Conservation (phyloP, 2,329 filamentous ascomycete species). For the Fusarium liriodendri region DNA sequence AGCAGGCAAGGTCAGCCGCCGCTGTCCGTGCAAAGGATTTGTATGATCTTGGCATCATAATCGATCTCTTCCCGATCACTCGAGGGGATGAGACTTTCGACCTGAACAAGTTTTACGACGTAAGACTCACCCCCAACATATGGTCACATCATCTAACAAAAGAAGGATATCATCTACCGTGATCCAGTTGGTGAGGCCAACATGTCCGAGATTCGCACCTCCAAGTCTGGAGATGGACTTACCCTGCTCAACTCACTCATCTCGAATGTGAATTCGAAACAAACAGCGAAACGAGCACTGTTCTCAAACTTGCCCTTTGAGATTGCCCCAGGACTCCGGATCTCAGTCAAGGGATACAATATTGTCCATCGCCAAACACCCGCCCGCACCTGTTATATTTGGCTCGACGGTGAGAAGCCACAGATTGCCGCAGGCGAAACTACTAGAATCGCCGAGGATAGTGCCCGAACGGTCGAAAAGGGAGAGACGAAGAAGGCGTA, state of each 20-base stretch:
- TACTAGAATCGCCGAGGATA: conserved; percentile 81
- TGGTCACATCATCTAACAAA: neutral
- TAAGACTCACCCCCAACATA: conserved; percentile 52
- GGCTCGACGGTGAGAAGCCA: conserved; percentile 84
- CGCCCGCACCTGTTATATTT: conserved; percentile 87
- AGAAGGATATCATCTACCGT: conserved; percentile 89
- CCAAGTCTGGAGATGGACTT: conserved; percentile 79
- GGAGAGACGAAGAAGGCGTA: conserved; percentile 89
- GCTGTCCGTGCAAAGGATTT: conserved; percentile 92
- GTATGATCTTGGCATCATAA: conserved; percentile 90
- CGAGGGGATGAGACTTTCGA: conserved; percentile 79
- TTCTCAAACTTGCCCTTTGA: conserved; percentile 92
- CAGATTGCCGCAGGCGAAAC: conserved; percentile 83
- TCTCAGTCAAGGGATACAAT: conserved; percentile 94
- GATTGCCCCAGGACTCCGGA: conserved; percentile 83
- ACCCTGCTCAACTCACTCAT: conserved; percentile 82
- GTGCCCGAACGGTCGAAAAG: conserved; percentile 80
- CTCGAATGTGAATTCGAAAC: conserved; percentile 90
- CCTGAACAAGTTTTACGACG: conserved; percentile 89
- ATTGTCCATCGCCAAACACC: conserved; percentile 86
- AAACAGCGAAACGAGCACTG: conserved; percentile 84
- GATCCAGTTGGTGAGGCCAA: conserved; percentile 76
- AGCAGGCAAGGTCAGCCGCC: conserved; percentile 78
- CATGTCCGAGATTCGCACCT: conserved; percentile 64
- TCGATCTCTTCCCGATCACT: conserved; percentile 93